These are phyloP conservation scores for Clonostachys chloroleuca DNA, from an alignment of 2,329 filamentous ascomycete genomes.

Conservation along the genomic window DNA sequence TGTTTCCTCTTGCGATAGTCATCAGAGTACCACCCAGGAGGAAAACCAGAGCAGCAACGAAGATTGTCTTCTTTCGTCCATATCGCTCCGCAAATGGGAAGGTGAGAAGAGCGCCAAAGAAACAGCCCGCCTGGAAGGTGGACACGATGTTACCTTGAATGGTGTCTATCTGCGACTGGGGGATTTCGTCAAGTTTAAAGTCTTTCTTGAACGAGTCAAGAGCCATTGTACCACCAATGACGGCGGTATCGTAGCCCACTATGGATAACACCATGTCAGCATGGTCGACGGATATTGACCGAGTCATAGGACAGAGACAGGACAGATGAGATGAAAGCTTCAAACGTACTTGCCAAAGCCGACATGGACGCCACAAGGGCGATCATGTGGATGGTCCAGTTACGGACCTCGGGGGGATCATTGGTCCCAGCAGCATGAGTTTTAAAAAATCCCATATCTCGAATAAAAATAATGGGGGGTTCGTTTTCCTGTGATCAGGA, in stretches of 20 bases:
- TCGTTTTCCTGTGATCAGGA: too few relatives aligned
- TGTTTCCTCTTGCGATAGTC: slow-evolving; percentile 22
- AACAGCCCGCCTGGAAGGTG: slow-evolving; percentile 30
- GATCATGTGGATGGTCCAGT: slow-evolving; percentile 16
- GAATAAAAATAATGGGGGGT: too few relatives aligned
- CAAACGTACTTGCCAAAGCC: slow-evolving; percentile 13
- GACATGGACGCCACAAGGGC: slow-evolving; percentile 18
- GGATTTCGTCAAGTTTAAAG: slow-evolving; percentile 19
- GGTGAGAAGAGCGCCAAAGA: slow-evolving; percentile 29
- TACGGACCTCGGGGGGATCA: slow-evolving; percentile 12
- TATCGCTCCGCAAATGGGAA: slow-evolving; percentile 42
- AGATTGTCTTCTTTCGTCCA: slow-evolving; percentile 39
- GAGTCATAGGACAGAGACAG: neutral
- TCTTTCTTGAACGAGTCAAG: slow-evolving; percentile 27
- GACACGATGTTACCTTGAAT: slow-evolving; percentile 32
- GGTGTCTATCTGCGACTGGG: slow-evolving; percentile 18
- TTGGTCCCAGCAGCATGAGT: slow-evolving; percentile 29
- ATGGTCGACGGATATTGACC: neutral
- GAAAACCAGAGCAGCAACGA: slow-evolving; percentile 36
- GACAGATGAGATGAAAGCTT: neutral
- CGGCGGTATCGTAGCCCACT: slow-evolving; percentile 30
- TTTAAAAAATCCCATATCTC: slow-evolving; percentile 6
- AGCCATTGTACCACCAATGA: slow-evolving; percentile 33
- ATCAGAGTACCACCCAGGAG: slow-evolving; percentile 25
- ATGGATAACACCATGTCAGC: too few relatives aligned